phyloP scores from a whole-genome alignment of 345 rosid species.

The Ailanthus altissimus region DNA sequence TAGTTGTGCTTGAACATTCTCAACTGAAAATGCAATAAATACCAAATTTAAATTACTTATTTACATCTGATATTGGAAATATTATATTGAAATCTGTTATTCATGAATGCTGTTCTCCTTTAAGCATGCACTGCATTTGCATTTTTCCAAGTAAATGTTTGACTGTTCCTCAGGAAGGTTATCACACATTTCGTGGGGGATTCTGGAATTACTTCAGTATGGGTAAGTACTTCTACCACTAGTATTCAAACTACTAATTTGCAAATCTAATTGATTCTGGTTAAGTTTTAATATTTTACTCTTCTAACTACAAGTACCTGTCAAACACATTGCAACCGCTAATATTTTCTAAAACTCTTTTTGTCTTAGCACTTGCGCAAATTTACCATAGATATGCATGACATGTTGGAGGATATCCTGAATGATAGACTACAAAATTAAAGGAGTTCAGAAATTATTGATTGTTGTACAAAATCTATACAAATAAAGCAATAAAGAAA shows the following conservation, averaged over 20 bases:
- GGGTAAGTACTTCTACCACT: conserved; percentile 44
- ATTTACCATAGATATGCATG: background rate
- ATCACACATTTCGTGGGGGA: conserved; percentile 88
- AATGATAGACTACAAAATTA: background rate
- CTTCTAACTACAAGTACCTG: background rate
- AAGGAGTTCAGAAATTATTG: background rate
- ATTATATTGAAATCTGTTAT: background rate
- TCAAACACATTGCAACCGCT: background rate
- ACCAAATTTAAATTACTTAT: background rate
- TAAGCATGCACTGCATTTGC: background rate
- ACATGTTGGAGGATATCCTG: background rate
- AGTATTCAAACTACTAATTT: background rate
- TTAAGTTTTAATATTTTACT: background rate
- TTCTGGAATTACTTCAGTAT: conserved; percentile 99
- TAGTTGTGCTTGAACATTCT: background rate
- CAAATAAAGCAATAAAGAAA: background rate
- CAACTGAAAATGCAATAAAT: background rate
- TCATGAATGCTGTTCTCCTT: background rate
- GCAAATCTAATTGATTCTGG: background rate
- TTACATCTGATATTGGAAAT: background rate
- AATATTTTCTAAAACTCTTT: background rate
- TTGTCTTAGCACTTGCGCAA: background rate
- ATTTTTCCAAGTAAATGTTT: conserved; percentile 22
- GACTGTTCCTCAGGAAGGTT: conserved; percentile 68
- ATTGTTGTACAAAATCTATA: background rate